phyloP scores from a whole-genome alignment of 2,329 filamentous ascomycete genomes.

The Trichoderma oligosporum region DNA sequence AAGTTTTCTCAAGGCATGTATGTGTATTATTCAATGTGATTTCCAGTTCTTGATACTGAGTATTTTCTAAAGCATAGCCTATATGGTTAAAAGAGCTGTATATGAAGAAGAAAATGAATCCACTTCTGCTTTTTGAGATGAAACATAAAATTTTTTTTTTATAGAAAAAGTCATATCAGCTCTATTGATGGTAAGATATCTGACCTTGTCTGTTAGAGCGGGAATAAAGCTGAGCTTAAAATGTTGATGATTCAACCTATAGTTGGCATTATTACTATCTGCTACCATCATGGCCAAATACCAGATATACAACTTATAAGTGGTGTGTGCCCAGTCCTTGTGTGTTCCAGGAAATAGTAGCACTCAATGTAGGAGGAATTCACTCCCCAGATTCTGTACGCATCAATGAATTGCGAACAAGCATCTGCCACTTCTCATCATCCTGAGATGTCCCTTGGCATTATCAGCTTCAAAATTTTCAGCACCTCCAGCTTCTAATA shows the following conservation, averaged over 20 bases:
- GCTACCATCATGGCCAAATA: too few relatives aligned
- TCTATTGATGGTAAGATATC: neutral
- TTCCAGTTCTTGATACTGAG: neutral
- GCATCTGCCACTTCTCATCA: neutral
- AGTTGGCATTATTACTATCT: neutral
- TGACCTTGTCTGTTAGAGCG: neutral
- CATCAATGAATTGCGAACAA: neutral
- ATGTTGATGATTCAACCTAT: neutral
- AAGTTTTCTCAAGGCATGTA: too few relatives aligned
- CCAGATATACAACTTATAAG: too few relatives aligned
- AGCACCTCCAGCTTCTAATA: conserved; percentile 8
- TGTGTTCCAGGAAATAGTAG: too few relatives aligned
- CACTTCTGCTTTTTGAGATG: neutral
- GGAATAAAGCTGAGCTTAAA: neutral
- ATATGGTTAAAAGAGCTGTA: neutral
- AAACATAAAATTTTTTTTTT: neutral
- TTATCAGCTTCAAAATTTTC: neutral
- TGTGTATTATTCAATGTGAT: neutral
- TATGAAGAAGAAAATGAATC: neutral
- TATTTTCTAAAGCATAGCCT: neutral
- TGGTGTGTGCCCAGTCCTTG: too few relatives aligned
- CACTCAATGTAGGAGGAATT: neutral
- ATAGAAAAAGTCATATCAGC: neutral
- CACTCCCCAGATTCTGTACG: neutral
- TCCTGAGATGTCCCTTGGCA: neutral